Conservation (phyloP, 202 grass and related monocot genomes). For the Schoenoplectus triqueter region DNA sequence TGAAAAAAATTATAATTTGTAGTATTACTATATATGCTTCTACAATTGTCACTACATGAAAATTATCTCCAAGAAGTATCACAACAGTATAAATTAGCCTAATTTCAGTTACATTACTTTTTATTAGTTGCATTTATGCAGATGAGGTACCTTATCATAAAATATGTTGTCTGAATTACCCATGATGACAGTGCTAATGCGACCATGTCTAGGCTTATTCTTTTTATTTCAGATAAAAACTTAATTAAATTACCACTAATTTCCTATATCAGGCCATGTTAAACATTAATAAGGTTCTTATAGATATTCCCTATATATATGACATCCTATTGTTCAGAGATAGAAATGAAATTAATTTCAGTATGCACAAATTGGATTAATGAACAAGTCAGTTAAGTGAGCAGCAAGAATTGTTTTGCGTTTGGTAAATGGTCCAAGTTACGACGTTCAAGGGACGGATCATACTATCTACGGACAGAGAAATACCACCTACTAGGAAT, state of each 20-base stretch:
- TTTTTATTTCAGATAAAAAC: too few species aligned
- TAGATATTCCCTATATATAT: neutral
- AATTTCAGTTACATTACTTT: neutral
- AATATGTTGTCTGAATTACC: neutral
- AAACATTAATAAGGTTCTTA: too few species aligned
- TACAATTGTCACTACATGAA: neutral
- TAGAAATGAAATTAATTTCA: slow-evolving; percentile 9
- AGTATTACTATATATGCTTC: neutral
- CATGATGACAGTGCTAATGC: neutral
- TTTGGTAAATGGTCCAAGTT: slow-evolving; percentile 53
- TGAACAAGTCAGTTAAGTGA: neutral
- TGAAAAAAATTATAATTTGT: neutral
- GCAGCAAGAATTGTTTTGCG: slow-evolving; percentile 8
- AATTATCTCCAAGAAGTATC: neutral
- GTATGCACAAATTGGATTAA: neutral
- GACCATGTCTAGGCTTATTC: neutral
- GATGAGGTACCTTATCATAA: neutral
- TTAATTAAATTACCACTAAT: neutral
- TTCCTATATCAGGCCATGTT: too few species aligned
- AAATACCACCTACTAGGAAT: slow-evolving; percentile 37
- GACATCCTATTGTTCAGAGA: neutral
- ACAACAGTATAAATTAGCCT: neutral
- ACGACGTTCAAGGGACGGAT: slow-evolving; percentile 1
- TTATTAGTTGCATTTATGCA: neutral
- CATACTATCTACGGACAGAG: slow-evolving; percentile 42